Percentiles rank a stretch among this genome's conserved stretches.
Evolutionary conservation across 2,329 filamentous ascomycete genomes (phyloP).

Genomic region (Arthrobotrys entomopaga): DNA sequence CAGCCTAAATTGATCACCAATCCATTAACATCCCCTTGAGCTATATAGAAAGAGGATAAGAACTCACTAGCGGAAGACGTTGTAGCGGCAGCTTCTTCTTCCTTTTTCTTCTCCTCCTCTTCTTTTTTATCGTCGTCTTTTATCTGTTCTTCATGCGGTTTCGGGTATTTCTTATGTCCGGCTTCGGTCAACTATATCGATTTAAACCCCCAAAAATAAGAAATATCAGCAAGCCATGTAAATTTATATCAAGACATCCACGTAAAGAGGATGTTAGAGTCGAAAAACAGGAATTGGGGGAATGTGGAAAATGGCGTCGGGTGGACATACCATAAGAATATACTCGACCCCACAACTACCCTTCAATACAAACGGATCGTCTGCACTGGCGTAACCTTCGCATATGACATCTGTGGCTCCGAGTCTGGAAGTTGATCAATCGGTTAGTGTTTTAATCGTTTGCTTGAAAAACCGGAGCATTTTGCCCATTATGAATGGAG

Average conservation of each 20-base stretch:
- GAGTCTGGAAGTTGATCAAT: conserved; percentile 69
- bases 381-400: conserved; percentile 80
- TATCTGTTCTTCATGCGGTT: conserved; percentile 33
- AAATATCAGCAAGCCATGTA: not conserved
- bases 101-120: conserved; percentile 35
- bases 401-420: conserved; percentile 89
- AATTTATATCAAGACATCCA: not conserved
- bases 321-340: conserved; percentile 59
- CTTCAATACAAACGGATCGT: conserved; percentile 85
- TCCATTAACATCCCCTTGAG: not conserved
- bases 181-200: conserved; percentile 48
- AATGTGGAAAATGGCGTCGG: not conserved
- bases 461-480: no score
- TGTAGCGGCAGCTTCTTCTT: conserved; percentile 16
- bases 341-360: conserved; percentile 95
- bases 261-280: no score
- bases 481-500: no score
- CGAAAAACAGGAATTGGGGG: no score
- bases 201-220: not conserved
- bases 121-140: conserved; percentile 34
- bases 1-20: conserved; percentile 17
- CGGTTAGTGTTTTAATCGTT: no score
- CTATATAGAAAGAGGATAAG: not conserved
- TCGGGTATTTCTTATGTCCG: conserved; percentile 50
- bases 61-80: conserved; percentile 13